Base-by-base conservation (phyloP, 2,329 filamentous ascomycete species). In the Diaporthe nobilis region DNA sequence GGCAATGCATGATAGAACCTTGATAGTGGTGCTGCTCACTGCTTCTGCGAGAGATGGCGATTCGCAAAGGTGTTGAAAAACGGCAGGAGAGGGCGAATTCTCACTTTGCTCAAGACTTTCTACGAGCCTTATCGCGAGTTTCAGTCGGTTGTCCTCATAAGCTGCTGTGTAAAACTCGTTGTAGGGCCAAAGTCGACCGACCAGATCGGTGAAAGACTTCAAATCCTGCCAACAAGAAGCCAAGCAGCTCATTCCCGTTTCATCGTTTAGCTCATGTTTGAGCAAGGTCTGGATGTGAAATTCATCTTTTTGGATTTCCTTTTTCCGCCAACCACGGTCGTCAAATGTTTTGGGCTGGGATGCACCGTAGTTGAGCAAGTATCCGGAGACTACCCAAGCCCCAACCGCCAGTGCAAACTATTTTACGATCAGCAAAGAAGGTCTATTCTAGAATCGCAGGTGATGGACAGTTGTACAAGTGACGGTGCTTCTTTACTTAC, bases 61-160 rank as follows among this genome's bases (percentile, higher is more conserved):
- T 22, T 1, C 5, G 25, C 25, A 47, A 22, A 65, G 25, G 4
- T 65, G 42, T 6, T 31, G 39, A n/a, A 65, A 65, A 22, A 22
- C 8, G 15, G 25, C 17, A 22, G 42, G 42, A 13, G 25, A 65
- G 20, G 13, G 25, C 4, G 15, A 2, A 28, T 0, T 6, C 15
- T 1, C 2, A 5, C 0, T 7, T 2, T 2, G 0, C 2, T 1
- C 15, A 22, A 22, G 1, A 22, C 7, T 6, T 8, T 0, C 2
- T 2, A 34, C 1, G 4, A 47, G 2, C 0, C 0, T 0, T 15
- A 4, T 20, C 15, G 60, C 60, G 20, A 34, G 22, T 1, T 13
- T 0, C 4, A 31, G 22, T 12, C 60, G 60, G 22, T 17, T 0
- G 9, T 47, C 3, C 39, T 47, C 39, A 47, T 47, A 31, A 3